Conservation (phyloP, 345 rosid species). For the Eutrema heterophyllum region DNA sequence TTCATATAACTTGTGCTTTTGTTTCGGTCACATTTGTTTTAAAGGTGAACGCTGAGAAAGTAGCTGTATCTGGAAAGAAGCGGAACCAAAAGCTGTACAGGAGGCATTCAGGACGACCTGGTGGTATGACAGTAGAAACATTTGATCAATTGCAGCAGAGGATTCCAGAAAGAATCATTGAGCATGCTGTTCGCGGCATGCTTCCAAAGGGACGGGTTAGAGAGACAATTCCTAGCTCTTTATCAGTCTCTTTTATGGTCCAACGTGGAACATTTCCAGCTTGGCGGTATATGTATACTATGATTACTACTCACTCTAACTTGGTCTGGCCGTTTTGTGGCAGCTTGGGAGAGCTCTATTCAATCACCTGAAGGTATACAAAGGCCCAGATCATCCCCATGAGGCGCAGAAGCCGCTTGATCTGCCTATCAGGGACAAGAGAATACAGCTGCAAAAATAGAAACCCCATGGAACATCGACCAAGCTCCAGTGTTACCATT, state of each 20-base stretch:
- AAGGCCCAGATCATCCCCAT: constrained; percentile 90
- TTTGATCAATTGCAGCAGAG: constrained; percentile 85
- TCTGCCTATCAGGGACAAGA: constrained; percentile 86
- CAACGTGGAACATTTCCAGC: not conserved
- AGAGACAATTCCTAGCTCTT: constrained; percentile 6
- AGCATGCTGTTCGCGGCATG: constrained; percentile 99
- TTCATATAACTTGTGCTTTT: not conserved
- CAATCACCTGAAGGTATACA: constrained; percentile 93
- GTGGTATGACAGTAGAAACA: constrained; percentile 96
- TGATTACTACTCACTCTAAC: not conserved
- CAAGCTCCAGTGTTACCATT: not conserved
- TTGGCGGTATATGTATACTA: not conserved
- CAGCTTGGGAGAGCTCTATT: constrained; percentile 94
- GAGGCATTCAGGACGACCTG: constrained; percentile 99
- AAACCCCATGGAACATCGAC: not conserved
- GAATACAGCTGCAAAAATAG: constrained; percentile 55
- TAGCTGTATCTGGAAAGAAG: constrained; percentile 91
- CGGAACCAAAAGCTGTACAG: constrained; percentile 91
- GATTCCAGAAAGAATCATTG: constrained; percentile 94
- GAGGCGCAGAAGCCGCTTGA: constrained; percentile 87
- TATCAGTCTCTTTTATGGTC: not conserved
- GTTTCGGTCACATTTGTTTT: not conserved
- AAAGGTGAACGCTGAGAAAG: constrained; percentile 96
- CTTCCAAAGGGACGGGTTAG: constrained; percentile 98
- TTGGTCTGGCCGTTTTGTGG: constrained; percentile 14